These are phyloP conservation scores for Xylaria sp. DNA, from an alignment of 2,329 filamentous ascomycete genomes.

Conservation along the genomic window DNA sequence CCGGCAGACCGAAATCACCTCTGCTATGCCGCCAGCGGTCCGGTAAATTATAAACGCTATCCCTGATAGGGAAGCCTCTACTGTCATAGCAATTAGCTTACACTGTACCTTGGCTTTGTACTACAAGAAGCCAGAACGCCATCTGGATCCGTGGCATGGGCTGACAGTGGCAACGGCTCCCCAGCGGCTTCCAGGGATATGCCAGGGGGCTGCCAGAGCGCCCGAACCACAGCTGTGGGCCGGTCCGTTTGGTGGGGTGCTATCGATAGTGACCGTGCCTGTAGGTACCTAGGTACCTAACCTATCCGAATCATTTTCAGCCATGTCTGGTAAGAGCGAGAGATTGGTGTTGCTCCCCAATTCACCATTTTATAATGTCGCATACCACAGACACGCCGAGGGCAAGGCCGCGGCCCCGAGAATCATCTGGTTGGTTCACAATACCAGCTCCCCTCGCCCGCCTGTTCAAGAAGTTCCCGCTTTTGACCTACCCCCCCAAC, in stretches of 20 bases:
- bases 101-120: too few species aligned
- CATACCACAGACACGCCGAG: conserved; percentile 4
- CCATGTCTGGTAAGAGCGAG: neutral
- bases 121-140: too few species aligned
- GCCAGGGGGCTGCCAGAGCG: neutral
- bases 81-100: too few species aligned
- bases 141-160: too few species aligned
- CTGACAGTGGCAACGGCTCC: too few species aligned
- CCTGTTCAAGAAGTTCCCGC: conserved; percentile 84
- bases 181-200: too few species aligned
- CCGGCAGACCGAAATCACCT: too few species aligned
- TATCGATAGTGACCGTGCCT: too few species aligned
- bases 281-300: neutral
- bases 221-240: neutral
- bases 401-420: conserved; percentile 29
- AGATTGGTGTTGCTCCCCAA: neutral
- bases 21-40: too few species aligned
- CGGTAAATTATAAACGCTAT: too few species aligned
- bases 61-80: too few species aligned
- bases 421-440: conserved; percentile 52
- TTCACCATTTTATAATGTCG: conserved; percentile 6
- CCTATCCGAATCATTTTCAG: neutral
- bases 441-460: conserved; percentile 78
- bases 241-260: neutral
- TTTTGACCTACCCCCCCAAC: conserved; percentile 76